Base-by-base conservation (phyloP, 768 basidiomycete genomes). In the Mycena vitilis region DNA sequence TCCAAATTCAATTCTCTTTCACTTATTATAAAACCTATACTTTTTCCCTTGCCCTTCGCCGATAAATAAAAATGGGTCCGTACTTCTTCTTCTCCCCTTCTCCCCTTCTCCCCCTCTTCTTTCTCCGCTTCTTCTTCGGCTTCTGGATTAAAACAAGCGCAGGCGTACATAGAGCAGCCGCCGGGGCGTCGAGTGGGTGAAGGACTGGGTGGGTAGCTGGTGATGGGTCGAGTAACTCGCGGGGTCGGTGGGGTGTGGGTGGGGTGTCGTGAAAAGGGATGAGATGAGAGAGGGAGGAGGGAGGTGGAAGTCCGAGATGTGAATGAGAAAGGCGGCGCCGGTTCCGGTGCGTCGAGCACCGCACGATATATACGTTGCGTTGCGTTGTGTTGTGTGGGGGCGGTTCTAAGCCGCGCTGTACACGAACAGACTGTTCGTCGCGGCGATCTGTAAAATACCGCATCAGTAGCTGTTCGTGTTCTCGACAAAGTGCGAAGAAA, bases 381-480 rank as follows among this genome's bases (percentile, higher is more conserved):
- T 37, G 47, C 9, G 23, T 38, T 9, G 37, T 10, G 12, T 16
- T 18, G 18, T 18, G 18, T 25, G 49, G 18, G 49, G 16, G 6
- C 4, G 18, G 25, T 16, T 34, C 57, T 79, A 88, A 79, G 86
- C 87, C 72, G 88, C 91, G 79, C 90, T 92, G 81, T 92, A 92
- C 78, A 94, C 82, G 86, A 92, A 96, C 81, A 98, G 82, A 81
- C 96, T 98, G 86, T 98, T 98, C 75, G 96, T 98, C 48, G 96
- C 96, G 60, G 96, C 96, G 76, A 98, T 96, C 95, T 96, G 73
- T 4, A 22, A 47, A 16, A 34, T 30, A 30, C 30, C 30, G 30
- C 30, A 30, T 30, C 30, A 30, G 30, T 30, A 30, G 30, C 30
- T 30, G 30, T 30, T 30, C 3, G 30, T 5, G 5, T 30, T 30